Conservation (phyloP, 116 monocot species). For the Papilionanthe hybrid region DNA sequence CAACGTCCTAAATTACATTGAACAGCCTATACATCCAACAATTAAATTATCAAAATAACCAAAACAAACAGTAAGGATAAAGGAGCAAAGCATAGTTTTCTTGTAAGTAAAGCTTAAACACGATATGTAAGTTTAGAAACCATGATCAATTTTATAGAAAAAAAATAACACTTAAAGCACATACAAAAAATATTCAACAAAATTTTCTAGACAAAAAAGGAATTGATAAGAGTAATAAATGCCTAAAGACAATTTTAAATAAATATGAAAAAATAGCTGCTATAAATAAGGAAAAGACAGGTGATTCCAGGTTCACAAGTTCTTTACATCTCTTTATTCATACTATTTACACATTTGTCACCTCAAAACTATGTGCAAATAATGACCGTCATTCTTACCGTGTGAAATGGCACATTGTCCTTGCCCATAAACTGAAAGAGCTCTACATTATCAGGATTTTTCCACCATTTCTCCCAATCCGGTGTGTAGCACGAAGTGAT, state of each 20-base stretch:
- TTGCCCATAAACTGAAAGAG: slow-evolving; percentile 98
- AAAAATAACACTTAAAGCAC: not conserved
- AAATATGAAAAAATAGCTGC: not conserved
- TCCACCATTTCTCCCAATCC: slow-evolving; percentile 99
- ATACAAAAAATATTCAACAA: not conserved
- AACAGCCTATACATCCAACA: not conserved
- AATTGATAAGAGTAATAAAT: not conserved
- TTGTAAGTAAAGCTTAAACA: not conserved
- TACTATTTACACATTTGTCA: not conserved
- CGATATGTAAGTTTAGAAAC: not conserved
- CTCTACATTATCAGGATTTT: slow-evolving; percentile 90
- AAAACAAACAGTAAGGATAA: not conserved
- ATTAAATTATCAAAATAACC: not conserved
- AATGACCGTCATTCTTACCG: slow-evolving; percentile 33
- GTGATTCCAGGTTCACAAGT: not conserved
- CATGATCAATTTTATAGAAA: not conserved
- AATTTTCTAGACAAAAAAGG: not conserved
- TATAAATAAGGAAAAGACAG: not conserved
- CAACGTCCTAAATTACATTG: not conserved
- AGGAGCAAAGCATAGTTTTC: not conserved
- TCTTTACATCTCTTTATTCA: not conserved
- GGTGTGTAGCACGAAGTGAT: slow-evolving; percentile 80
- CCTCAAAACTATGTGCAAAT: not conserved
- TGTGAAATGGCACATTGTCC: slow-evolving; percentile 98
- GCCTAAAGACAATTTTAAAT: not conserved